Evolutionary conservation across 306 rosid species (phyloP).

Genomic region (Gleditsia sinensis): DNA sequence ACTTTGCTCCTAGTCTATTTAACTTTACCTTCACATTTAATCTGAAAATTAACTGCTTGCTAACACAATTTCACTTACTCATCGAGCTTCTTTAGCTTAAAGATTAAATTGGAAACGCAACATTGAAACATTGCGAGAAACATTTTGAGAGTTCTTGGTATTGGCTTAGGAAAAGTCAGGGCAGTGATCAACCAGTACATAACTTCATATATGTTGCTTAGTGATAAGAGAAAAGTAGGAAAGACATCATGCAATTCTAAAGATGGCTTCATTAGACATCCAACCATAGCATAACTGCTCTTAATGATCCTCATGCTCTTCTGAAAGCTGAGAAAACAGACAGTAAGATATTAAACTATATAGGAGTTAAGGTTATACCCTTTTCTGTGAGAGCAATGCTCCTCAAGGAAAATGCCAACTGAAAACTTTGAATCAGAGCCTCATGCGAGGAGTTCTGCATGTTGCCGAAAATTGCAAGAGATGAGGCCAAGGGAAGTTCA

Average conservation of each 20-base stretch:
- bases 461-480: slow-evolving; percentile 16
- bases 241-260: slow-evolving; percentile 21
- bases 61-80: neutral
- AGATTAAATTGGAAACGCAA: neutral
- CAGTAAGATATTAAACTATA: slow-evolving; percentile 19
- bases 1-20: slow-evolving; percentile 16
- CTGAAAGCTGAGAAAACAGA: too few relatives aligned
- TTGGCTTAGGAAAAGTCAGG: slow-evolving; percentile 2
- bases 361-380: slow-evolving; percentile 53
- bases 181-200: neutral
- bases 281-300: slow-evolving; percentile 3
- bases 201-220: neutral
- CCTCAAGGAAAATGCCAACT: slow-evolving; percentile 84
- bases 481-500: slow-evolving; percentile 10
- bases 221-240: neutral
- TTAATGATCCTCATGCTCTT: neutral
- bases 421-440: slow-evolving; percentile 85
- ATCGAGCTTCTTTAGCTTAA: neutral
- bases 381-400: slow-evolving; percentile 68
- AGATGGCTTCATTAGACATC: slow-evolving; percentile 18
- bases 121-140: slow-evolving; percentile 15
- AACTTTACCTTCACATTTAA: neutral
- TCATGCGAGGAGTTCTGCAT: slow-evolving; percentile 86
- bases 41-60: neutral
- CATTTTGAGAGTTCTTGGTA: slow-evolving; percentile 8